These are phyloP conservation scores for Entomortierella parvispora DNA, from an alignment of 192 early-diverging fungal species.

Conservation along the genomic window DNA sequence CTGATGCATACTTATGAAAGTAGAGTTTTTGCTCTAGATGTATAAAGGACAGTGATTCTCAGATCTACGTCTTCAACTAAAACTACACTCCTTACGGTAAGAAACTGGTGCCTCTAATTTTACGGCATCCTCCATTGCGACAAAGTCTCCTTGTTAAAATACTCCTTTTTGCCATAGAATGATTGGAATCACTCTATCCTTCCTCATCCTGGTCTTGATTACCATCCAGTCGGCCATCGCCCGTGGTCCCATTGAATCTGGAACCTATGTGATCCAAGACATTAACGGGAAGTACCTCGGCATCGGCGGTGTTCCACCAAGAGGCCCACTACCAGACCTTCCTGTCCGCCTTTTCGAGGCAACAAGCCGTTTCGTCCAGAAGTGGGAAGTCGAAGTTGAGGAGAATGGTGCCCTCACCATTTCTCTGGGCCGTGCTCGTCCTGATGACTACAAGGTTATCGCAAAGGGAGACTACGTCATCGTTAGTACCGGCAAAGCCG, in stretches of 20 bases:
- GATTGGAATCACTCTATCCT: too few species aligned
- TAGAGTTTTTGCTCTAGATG: too few species aligned
- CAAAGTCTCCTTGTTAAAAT: too few species aligned
- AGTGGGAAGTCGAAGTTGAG: not conserved
- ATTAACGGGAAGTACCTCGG: not conserved
- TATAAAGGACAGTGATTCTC: too few species aligned
- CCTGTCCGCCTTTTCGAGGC: not conserved
- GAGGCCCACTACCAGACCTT: not conserved
- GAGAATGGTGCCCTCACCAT: not conserved
- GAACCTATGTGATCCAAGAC: not conserved
- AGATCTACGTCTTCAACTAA: too few species aligned
- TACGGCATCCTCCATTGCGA: too few species aligned
- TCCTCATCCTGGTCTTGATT: not conserved
- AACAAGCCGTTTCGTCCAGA: not conserved
- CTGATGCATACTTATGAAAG: too few species aligned
- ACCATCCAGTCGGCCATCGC: not conserved
- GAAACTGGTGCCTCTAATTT: too few species aligned
- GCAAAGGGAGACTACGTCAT: not conserved
- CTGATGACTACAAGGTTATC: not conserved
- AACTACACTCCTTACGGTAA: too few species aligned
- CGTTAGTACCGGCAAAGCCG: not conserved
- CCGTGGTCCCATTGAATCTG: not conserved
- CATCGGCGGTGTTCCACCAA: not conserved
- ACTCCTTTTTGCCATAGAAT: too few species aligned
- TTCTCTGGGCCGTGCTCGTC: not conserved